Evolutionary conservation across 495 filamentous ascomycete genomes (phyloP), one percentile per base, ranked within the genome.

Genomic region (Recurvomyces mirabilis): DNA sequence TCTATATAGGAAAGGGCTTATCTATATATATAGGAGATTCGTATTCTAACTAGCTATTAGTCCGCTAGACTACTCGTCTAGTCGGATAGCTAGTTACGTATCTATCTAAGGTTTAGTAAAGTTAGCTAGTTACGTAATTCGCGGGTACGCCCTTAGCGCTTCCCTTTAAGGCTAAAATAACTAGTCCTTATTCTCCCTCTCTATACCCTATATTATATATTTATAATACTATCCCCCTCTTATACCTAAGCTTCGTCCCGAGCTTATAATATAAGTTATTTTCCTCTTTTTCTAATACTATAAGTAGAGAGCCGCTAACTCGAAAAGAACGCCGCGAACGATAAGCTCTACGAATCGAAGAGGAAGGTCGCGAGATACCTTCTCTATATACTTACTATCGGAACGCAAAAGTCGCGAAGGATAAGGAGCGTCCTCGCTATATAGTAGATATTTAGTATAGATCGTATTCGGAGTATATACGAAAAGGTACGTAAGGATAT

Each of bases 251-350:
- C 20, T 38, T 19, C 15, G 18, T 19, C 34, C 22, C 34, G 14
- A 38, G 20, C 34, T 5, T 35, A 6, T 38, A 38, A n/a, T 4
- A 12, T 15, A n/a, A 32, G 3, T n/a, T 10, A 15, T 17, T 11
- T 35, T 17, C 9, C 18, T 11, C 6, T 35, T 10, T 35, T 15
- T 35, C 7, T 7, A 10, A 7, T 12, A 32, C 11, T 38, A 38
- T 38, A 38, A 38, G 34, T 18, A 18, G 34, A 18, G 34, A 38
- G 13, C 34, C 22, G 22, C 14, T 38, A 38, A 38, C 34, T 38
- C 14, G 14, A 19, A 38, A 18, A 22, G 34, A 38, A 13, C 34
- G 34, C 4, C 14, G 34, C 14, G 34, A 38, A 38, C 20, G 20
- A 5, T 38, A 38, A 13, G 34, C 34, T 5, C 4, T 38, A 5